Percentiles rank a stretch among this genome's conserved stretches.
phyloP scores from a whole-genome alignment of 306 rosid genomes.

The Glycine soja region DNA sequence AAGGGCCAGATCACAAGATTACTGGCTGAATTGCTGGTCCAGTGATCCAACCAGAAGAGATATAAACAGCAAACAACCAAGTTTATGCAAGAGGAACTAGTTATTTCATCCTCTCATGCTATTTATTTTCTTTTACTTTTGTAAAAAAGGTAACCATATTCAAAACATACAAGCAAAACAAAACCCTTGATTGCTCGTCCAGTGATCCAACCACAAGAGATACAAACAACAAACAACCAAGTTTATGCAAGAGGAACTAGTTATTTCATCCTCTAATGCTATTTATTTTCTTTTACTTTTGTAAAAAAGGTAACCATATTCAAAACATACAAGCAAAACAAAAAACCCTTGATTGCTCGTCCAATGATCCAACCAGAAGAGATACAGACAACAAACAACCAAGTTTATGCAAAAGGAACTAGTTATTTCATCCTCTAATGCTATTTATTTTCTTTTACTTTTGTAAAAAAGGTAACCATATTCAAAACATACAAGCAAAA shows the following conservation, averaged over 20 bases:
- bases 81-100: neutral
- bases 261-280: neutral
- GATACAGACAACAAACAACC: neutral
- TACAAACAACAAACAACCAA: neutral
- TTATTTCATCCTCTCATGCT: neutral
- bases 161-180: slow-evolving; percentile 1
- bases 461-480: neutral
- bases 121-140: neutral
- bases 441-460: neutral
- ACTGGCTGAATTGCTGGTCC: neutral
- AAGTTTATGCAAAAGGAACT: slow-evolving; percentile 1
- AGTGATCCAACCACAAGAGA: slow-evolving; percentile 7
- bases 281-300: neutral
- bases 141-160: slow-evolving; percentile 1
- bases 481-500: slow-evolving; percentile 1
- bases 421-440: slow-evolving; percentile 1
- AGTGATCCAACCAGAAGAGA: slow-evolving; percentile 1
- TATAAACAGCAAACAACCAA: slow-evolving; percentile 1
- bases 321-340: slow-evolving; percentile 1
- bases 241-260: neutral
- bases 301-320: slow-evolving; percentile 1
- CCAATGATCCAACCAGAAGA: slow-evolving; percentile 1
- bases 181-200: neutral
- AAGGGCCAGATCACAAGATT: slow-evolving; percentile 6
- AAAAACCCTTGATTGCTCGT: neutral